Percentiles rank a stretch among this genome's conserved stretches.
These are phyloP conservation scores for Fragilaria radians DNA, from an alignment of 108 stramenopile species.

Conservation along the genomic window DNA sequence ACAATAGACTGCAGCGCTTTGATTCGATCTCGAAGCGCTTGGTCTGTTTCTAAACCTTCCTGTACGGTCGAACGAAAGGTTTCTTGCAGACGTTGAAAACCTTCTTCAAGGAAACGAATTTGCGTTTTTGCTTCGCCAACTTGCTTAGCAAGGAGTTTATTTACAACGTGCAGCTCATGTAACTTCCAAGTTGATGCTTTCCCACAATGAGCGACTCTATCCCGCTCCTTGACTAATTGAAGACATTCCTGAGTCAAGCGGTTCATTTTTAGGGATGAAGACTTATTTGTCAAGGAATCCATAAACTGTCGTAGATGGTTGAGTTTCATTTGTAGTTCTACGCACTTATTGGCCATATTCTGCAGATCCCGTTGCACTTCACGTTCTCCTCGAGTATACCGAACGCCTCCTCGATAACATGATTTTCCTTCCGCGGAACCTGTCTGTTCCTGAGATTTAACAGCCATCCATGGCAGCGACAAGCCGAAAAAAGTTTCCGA, in stretches of 20 bases:
- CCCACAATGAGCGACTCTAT: constrained; percentile 4
- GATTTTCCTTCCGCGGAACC: neutral
- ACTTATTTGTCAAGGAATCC: neutral
- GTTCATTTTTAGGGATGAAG: neutral
- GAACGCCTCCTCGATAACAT: neutral
- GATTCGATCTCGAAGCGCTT: constrained; percentile 4
- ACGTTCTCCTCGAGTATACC: constrained; percentile 7
- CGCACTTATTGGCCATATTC: constrained; percentile 9
- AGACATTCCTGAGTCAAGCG: constrained; percentile 10
- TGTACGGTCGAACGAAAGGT: constrained; percentile 9
- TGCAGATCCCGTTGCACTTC: constrained; percentile 11
- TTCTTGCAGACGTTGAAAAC: constrained; percentile 16
- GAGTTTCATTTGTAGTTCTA: constrained; percentile 10
- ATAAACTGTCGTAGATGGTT: constrained; percentile 3
- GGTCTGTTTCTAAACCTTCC: constrained; percentile 8
- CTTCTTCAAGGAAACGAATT: constrained; percentile 12
- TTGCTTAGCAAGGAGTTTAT: constrained; percentile 11
- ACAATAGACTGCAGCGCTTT: constrained; percentile 5
- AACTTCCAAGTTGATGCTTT: constrained; percentile 20
- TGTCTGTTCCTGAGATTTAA: neutral
- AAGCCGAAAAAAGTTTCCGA: neutral
- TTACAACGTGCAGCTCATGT: constrained; percentile 16
- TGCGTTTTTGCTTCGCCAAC: constrained; percentile 6
- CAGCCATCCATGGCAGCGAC: neutral
- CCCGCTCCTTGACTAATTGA: constrained; percentile 6